Evolutionary conservation across 768 basidiomycete species (phyloP).

Genomic region (Kwoniella mangroviensis): DNA sequence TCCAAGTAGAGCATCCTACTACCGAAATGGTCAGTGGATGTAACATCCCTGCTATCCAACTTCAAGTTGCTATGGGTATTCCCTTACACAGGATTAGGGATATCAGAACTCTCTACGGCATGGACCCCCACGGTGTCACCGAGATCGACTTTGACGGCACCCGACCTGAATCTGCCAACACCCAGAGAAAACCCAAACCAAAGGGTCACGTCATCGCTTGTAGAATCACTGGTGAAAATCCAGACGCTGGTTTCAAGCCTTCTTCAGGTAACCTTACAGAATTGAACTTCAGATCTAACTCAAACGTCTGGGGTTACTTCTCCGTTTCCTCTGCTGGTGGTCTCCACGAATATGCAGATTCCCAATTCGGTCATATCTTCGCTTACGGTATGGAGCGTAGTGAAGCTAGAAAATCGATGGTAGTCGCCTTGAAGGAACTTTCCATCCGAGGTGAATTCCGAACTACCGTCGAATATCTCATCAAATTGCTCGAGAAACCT

Average conservation of each 20-base stretch:
- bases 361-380: constrained; percentile 99
- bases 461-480: constrained; percentile 97
- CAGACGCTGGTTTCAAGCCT: constrained; percentile 99
- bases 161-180: constrained; percentile 80
- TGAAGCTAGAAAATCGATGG: constrained; percentile 98
- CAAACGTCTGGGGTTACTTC: constrained; percentile 99
- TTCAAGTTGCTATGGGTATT: constrained; percentile 97
- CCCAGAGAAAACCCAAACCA: constrained; percentile 92
- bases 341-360: constrained; percentile 98
- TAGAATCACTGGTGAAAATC: constrained; percentile 98
- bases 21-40: constrained; percentile 99
- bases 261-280: constrained; percentile 96
- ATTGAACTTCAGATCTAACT: constrained; percentile 98
- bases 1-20: constrained; percentile 99
- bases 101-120: constrained; percentile 93
- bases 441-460: constrained; percentile 99
- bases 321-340: constrained; percentile 94
- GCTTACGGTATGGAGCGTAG: constrained; percentile 95
- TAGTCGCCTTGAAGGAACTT: constrained; percentile 95
- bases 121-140: constrained; percentile 82
- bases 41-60: constrained; percentile 94
- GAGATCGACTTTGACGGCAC: constrained; percentile 97
- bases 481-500: constrained; percentile 93
- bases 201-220: constrained; percentile 99
- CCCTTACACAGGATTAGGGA: constrained; percentile 93